Evolutionary conservation across 164 flowering plant genomes (phyloP), one percentile per base, ranked within the genome.

Genomic region (Sedum album): DNA sequence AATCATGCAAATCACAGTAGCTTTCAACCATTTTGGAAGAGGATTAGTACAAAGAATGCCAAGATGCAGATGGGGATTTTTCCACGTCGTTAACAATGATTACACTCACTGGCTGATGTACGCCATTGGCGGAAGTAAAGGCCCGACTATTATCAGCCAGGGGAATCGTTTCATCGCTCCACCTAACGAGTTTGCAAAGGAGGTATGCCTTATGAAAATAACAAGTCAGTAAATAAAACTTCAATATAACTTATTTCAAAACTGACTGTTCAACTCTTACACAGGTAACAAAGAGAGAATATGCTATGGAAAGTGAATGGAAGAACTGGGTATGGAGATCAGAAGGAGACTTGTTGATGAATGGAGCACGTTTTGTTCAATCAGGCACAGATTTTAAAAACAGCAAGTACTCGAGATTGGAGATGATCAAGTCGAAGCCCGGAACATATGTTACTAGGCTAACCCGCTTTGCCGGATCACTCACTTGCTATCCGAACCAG

Each of bases 1-100:
- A 35, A 75, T 76, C 35, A 89, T 89, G 94, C 93, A 89, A 77
- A 66, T 86, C 0, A 91, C 97, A 0, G 76, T 91, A 4, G 97
- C 94, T 4, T 51, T 85, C 79, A 93, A 85, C 75, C 95, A 88
- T 73, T 93, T 87, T 25, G 98, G 98, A 0, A 73, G 70, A 66
- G 85, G 93, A n/a, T 72, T 93, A 67, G 80, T 85, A 14, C 98
- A 93, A 73, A 88, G 98, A 62, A 88, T 93, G 98, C 98, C 98
- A 0, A 83, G 96, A 80, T 80, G 88, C 77, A 65, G 98, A 53
- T 86, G 77, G 76, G 98, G 98, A 1, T 90, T 84, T 75, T 39
- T 85, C 69, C 98, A 93, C 62, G 89, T 93, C 0, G 85, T 90
- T 11, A 93, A 93, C 85, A 93, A 93, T 44, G 93, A 84, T 71